phyloP scores from a whole-genome alignment of 139 green algal species.

The Desmodesmus armatus region DNA sequence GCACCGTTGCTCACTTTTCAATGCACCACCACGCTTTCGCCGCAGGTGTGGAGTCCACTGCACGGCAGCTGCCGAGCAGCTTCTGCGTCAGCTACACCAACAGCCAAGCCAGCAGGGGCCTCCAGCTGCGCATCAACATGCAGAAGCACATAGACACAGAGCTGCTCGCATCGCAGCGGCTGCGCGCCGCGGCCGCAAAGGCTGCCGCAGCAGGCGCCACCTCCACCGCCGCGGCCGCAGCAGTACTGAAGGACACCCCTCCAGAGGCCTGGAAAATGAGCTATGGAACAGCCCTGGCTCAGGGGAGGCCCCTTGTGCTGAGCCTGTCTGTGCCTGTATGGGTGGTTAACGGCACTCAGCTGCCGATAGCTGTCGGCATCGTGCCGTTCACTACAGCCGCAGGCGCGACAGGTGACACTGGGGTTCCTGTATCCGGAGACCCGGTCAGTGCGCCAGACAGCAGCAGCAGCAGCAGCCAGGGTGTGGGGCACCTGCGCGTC shows the following conservation, averaged over 20 bases:
- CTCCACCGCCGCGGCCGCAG: conserved; percentile 38
- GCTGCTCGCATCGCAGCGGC: conserved; percentile 47
- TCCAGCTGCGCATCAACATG: conserved; percentile 67
- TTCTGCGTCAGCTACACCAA: conserved; percentile 70
- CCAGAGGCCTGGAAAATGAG: conserved; percentile 52
- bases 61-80: conserved; percentile 64
- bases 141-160: conserved; percentile 62
- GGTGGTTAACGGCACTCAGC: conserved; percentile 80
- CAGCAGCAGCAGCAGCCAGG: background rate
- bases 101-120: conserved; percentile 42
- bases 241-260: conserved; percentile 31
- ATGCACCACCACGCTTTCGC: background rate
- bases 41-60: conserved; percentile 20
- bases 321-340: conserved; percentile 76
- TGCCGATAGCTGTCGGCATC: conserved; percentile 69
- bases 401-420: background rate
- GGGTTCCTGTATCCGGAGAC: background rate
- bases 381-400: conserved; percentile 32
- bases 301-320: conserved; percentile 69
- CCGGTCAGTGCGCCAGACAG: too few species aligned
- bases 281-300: conserved; percentile 63
- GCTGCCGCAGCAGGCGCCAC: conserved; percentile 19
- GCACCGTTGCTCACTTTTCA: background rate
- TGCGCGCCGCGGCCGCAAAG: conserved; percentile 10
- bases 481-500: conserved; percentile 39